Evolutionary conservation across 176 grass and related monocot genomes (phyloP), one percentile per base, ranked within the genome.

Genomic region (Canna indica): DNA sequence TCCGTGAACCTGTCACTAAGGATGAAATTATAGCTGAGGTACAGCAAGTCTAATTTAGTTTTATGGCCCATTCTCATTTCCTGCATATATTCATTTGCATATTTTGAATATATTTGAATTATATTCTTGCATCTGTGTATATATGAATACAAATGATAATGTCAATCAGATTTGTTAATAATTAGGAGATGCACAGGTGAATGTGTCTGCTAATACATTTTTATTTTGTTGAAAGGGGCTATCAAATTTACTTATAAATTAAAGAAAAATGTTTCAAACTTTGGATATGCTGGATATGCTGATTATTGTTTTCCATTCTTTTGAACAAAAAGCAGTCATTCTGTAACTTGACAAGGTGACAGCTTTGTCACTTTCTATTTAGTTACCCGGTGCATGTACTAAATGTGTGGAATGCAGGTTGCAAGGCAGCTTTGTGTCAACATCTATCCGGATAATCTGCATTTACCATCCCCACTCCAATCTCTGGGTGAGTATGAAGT

Each of bases 11-110:
- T 41, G 86, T 92, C 27, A 85, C 81, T 22, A 92, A 97, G 77
- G 93, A 92, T 36, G 88, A 97, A 77, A 83, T 97, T 75, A 75
- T 97, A 74, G 79, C 69, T 0, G 93, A 92, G 93, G 93, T 97
- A 75, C 47, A 56, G 9, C 28, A 41, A 59, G 5, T 24, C 8
- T 38, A 66, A 26, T 24, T 66, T 34, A 41, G 9, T 39, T 12
- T 66, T 22, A 4, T 38, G 15, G 26, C 4, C 36, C 27, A n/a
- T n/a, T n/a, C n/a, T n/a, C n/a, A n/a, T n/a, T n/a, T n/a, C n/a
- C n/a, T n/a, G n/a, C 33, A 24, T 34, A 68, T 14, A 22, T 61
- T 64, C 44, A 15, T 44, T 34, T 50, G 60, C 34, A 11, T 64
- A 7, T 32, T 31, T 64, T 17, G 7, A 54, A 22, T 24, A 18